Evolutionary conservation across 1,284 basidiomycete genomes (phyloP), one percentile per base, ranked within the genome.

Genomic region (Rhodotorula glutinis): DNA sequence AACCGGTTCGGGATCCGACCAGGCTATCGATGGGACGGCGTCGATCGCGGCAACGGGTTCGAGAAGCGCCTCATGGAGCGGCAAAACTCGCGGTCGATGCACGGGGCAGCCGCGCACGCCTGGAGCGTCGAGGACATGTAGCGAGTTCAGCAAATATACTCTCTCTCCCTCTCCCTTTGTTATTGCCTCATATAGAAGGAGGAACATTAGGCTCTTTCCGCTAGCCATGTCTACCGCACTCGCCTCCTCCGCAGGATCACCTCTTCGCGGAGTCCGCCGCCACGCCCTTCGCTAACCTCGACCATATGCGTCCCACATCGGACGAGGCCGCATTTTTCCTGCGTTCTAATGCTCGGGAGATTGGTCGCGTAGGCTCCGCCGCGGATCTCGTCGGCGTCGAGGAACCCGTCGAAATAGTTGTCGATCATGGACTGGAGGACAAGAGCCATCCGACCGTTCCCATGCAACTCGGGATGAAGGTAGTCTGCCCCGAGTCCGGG

Each of bases 1-100:
- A 98, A 99, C 81, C 86, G 95, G 14, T 98, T 95, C 79, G 88
- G 88, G 30, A 97, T 99, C 72, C 87, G 86, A 63, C 96, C 95
- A 17, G 95, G 95, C 0, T 94, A 94, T 77, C 84, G 95, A 74
- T 98, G 94, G 95, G 95, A 98, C 77, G 92, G 75, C 17, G 75
- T 75, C 52, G 74, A 75, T 44, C 53, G 92, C 54, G 95, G 92
- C 2, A 98, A 88, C 72, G 95, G 95, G 2, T 98, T 95, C 73
- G 95, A 98, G 81, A 91, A 89, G 82, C 92, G 92, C 74, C 82
- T 87, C 63, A 93, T 94, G 82, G 91, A 94, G 78, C 85, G 83
- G 62, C 82, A 84, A 43, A 75, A 75, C 58, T 57, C 59, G 40
- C 52, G 62, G 19, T 60, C 62, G 38, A 62, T 75, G 53, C 58